phyloP scores from a whole-genome alignment of 2,329 filamentous ascomycete species.

The Calonectria hongkongensis region DNA sequence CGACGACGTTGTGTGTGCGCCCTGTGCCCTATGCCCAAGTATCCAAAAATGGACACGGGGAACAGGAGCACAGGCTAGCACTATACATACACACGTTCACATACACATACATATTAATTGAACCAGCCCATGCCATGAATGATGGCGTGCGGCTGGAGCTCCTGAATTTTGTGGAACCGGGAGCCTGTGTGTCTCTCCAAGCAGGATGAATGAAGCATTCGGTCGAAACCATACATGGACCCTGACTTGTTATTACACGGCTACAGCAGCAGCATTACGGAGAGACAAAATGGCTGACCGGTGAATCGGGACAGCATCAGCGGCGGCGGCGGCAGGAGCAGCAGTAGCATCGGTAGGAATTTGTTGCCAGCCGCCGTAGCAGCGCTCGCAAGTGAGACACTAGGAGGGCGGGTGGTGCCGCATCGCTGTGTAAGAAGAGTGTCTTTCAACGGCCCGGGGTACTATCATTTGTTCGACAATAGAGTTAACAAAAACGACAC shows the following conservation, averaged over 20 bases:
- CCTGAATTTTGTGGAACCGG: conserved; percentile 11
- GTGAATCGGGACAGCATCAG: background rate
- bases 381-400: conserved; percentile 31
- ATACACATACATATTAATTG: conserved; percentile 17
- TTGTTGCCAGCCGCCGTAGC: background rate
- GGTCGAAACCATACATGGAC: conserved; percentile 1
- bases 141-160: conserved; percentile 9
- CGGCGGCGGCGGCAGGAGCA: background rate
- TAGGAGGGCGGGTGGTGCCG: conserved; percentile 39
- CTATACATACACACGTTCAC: background rate
- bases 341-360: background rate
- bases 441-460: conserved; percentile 28
- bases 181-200: conserved; percentile 12
- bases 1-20: conserved; percentile 9
- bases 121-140: conserved; percentile 19
- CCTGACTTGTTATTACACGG: background rate
- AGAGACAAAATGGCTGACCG: background rate
- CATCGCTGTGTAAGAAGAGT: conserved; percentile 32
- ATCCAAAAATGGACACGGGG: conserved; percentile 35
- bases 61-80: conserved; percentile 6
- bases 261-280: background rate
- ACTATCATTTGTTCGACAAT: conserved; percentile 14
- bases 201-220: conserved; percentile 7
- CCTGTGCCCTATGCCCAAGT: conserved; percentile 22
- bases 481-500: conserved; percentile 1